Evolutionary conservation across 495 filamentous ascomycete genomes (phyloP).

Genomic region (Diplogelasinospora grovesii): DNA sequence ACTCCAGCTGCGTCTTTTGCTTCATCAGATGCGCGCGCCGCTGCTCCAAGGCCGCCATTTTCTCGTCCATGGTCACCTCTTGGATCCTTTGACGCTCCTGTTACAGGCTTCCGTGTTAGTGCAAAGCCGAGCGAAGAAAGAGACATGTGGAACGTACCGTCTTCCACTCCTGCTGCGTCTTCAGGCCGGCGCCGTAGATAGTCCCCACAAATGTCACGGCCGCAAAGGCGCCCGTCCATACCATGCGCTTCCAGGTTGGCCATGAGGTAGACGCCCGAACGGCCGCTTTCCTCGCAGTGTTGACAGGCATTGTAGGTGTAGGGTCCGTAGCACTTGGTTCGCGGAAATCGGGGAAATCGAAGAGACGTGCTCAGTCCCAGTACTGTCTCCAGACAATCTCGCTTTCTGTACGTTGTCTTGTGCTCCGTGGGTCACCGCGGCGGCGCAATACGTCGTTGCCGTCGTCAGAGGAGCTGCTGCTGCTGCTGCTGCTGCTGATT

Average conservation of each 20-base stretch:
- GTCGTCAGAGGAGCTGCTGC: neutral
- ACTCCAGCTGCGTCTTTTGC: constrained; percentile 27
- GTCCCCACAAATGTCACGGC: constrained; percentile 44
- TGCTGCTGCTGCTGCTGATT: neutral
- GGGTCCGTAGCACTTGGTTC: neutral
- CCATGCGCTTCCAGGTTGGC: constrained; percentile 17
- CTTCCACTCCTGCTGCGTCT: constrained; percentile 40
- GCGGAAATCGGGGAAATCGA: too few relatives aligned
- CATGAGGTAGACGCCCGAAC: constrained; percentile 27
- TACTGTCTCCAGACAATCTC: constrained; percentile 8
- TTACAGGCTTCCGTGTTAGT: neutral
- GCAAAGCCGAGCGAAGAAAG: neutral
- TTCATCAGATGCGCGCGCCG: constrained; percentile 25
- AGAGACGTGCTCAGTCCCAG: constrained; percentile 16
- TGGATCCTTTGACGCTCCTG: constrained; percentile 28
- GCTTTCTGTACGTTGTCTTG: neutral
- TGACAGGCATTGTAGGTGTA: neutral
- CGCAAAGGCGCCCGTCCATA: constrained; percentile 44
- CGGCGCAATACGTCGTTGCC: neutral
- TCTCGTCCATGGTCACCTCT: constrained; percentile 28
- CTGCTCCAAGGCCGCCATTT: constrained; percentile 28
- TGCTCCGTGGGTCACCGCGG: neutral
- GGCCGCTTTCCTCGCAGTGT: too few relatives aligned
- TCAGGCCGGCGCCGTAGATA: constrained; percentile 53
- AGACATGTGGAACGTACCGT: constrained; percentile 16